Conservation (phyloP, 257 asterid species). For the Lavandula angustifolia region DNA sequence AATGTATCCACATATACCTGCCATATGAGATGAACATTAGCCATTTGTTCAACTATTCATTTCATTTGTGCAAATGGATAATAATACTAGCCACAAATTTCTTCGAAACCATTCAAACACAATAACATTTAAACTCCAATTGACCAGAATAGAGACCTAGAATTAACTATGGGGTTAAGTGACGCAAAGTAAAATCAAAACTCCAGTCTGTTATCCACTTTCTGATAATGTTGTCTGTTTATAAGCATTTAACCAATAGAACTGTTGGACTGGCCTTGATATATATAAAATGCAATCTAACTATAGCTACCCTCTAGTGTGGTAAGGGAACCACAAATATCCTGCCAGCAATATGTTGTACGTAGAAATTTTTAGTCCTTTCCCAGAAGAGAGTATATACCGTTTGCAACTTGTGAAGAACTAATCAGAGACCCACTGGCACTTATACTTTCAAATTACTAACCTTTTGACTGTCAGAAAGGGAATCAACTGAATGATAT, state of each 20-base stretch:
- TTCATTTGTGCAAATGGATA: background rate
- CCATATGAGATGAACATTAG: slow-evolving; percentile 27
- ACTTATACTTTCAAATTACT: slow-evolving; percentile 31
- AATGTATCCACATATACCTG: slow-evolving; percentile 80
- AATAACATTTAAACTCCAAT: background rate
- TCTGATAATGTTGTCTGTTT: background rate
- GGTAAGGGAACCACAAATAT: slow-evolving; percentile 4
- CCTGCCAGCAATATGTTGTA: background rate
- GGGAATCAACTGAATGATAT: slow-evolving; percentile 72
- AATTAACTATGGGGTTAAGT: background rate
- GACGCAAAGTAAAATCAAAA: slow-evolving; percentile 17
- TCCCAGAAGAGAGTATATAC: slow-evolving; percentile 11
- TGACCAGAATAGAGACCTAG: background rate
- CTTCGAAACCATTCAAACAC: background rate
- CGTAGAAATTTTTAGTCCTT: background rate
- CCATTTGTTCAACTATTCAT: background rate
- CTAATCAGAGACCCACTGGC: slow-evolving; percentile 13
- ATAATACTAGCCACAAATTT: background rate
- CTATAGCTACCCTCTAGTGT: background rate
- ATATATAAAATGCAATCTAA: background rate
- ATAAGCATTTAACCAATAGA: background rate
- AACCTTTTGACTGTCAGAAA: slow-evolving; percentile 85
- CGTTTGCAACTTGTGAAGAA: background rate
- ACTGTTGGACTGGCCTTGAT: background rate
- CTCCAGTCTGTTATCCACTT: background rate